Percentiles rank a stretch among this genome's conserved stretches.
Conservation (phyloP, 257 asterid genomes). For the Solanum pennellii region DNA sequence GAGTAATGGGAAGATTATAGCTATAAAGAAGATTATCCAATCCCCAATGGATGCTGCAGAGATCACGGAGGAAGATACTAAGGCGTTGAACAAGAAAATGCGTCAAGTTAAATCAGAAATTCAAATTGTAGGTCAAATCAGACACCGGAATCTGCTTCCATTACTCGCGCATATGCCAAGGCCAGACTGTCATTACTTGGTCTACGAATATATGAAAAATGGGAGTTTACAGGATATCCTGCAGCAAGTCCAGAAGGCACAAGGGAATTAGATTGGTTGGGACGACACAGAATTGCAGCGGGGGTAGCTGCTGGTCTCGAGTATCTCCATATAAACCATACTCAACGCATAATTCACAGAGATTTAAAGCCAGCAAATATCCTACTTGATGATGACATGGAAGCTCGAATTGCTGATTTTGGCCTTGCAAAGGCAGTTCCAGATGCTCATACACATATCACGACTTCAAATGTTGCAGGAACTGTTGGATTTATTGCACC, state of each 20-base stretch:
- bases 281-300: conserved; percentile 49
- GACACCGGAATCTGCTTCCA: conserved; percentile 66
- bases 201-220: conserved; percentile 83
- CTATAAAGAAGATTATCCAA: conserved; percentile 65
- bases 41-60: conserved; percentile 41
- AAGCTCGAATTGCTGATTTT: conserved; percentile 22
- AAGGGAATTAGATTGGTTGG: conserved; percentile 47
- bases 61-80: conserved; percentile 55
- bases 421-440: background rate
- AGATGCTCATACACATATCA: background rate
- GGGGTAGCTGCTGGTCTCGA: conserved; percentile 80
- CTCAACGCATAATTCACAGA: conserved; percentile 59
- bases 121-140: conserved; percentile 68
- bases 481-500: background rate
- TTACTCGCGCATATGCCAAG: conserved; percentile 68
- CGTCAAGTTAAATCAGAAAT: conserved; percentile 75
- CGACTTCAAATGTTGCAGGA: background rate
- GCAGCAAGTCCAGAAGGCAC: conserved; percentile 25
- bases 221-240: conserved; percentile 74
- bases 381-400: conserved; percentile 83
- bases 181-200: conserved; percentile 67
- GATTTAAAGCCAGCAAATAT: conserved; percentile 85
- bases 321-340: conserved; percentile 58
- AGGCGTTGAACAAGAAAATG: conserved; percentile 49
- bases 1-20: conserved; percentile 55